These are phyloP conservation scores for Naematelia encephala DNA, from an alignment of 768 basidiomycete genomes.

Conservation along the genomic window DNA sequence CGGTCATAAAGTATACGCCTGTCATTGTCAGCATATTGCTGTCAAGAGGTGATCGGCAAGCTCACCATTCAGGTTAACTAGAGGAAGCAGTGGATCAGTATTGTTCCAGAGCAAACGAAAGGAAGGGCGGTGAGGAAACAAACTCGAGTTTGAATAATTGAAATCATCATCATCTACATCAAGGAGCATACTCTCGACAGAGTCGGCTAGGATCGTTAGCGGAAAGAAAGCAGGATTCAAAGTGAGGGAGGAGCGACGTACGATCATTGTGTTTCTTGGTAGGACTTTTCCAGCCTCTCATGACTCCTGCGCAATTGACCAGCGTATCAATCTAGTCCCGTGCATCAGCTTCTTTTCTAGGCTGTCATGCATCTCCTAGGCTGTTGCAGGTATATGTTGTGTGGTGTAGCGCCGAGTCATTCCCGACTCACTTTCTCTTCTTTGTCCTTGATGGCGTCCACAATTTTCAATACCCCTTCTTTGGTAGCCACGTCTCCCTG, in stretches of 20 bases:
- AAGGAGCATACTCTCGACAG: conserved; percentile 20
- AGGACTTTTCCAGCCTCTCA: conserved; percentile 13
- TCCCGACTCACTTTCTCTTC: conserved; percentile 13
- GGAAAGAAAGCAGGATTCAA: background rate
- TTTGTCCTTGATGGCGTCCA: conserved; percentile 20
- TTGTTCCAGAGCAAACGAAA: background rate
- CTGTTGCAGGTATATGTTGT: too few relatives aligned
- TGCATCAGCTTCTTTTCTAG: background rate
- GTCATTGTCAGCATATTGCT: background rate
- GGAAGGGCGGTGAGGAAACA: too few relatives aligned
- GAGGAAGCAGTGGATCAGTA: background rate
- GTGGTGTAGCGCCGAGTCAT: background rate
- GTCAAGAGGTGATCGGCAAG: background rate
- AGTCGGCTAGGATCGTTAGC: conserved; percentile 14
- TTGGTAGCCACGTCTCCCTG: conserved; percentile 43
- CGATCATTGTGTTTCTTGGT: conserved; percentile 26
- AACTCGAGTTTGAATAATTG: conserved; percentile 15
- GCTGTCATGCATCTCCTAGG: background rate
- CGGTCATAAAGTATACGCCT: conserved; percentile 26
- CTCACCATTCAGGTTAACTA: conserved; percentile 25
- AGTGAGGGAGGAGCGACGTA: too few relatives aligned
- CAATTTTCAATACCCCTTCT: conserved; percentile 30
- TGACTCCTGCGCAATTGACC: conserved; percentile 38
- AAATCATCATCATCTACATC: conserved; percentile 30
- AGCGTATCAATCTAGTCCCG: conserved; percentile 22